Evolutionary conservation across 805 yeast species (phyloP).

Genomic region (Martiniozyma abietophila): DNA sequence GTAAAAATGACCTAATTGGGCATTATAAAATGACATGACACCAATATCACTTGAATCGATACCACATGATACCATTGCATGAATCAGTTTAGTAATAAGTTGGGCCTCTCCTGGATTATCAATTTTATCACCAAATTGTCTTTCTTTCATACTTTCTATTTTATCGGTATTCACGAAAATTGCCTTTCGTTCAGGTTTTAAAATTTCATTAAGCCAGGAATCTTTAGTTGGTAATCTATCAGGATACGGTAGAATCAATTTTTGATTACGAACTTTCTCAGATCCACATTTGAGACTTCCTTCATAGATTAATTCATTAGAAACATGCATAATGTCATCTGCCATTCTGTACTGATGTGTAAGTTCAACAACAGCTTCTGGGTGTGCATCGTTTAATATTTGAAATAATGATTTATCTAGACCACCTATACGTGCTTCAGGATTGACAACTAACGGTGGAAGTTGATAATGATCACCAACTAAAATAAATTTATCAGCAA

Average conservation of each 20-base stretch:
- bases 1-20: constrained; percentile 53
- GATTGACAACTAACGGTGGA: constrained; percentile 75
- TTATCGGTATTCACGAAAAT: constrained; percentile 73
- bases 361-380: constrained; percentile 66
- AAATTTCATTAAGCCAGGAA: constrained; percentile 24
- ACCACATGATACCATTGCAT: constrained; percentile 50
- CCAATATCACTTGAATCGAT: constrained; percentile 58
- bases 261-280: constrained; percentile 49
- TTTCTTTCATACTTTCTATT: constrained; percentile 46
- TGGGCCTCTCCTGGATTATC: constrained; percentile 69
- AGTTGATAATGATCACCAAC: constrained; percentile 97
- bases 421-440: constrained; percentile 55
- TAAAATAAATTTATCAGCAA: constrained; percentile 68
- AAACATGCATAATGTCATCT: constrained; percentile 72
- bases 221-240: constrained; percentile 17
- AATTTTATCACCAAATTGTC: constrained; percentile 51
- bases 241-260: constrained; percentile 39
- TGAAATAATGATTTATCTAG: constrained; percentile 72
- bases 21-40: constrained; percentile 80
- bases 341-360: constrained; percentile 90
- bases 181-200: constrained; percentile 52
- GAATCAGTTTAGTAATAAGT: constrained; percentile 53
- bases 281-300: constrained; percentile 73
- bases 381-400: constrained; percentile 60
- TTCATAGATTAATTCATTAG: constrained; percentile 71